A percentile compares a stretch with the other conserved stretches of the same genome.
These are phyloP conservation scores for Amanita jacksonii DNA, from an alignment of 768 basidiomycete genomes.

Conservation along the genomic window DNA sequence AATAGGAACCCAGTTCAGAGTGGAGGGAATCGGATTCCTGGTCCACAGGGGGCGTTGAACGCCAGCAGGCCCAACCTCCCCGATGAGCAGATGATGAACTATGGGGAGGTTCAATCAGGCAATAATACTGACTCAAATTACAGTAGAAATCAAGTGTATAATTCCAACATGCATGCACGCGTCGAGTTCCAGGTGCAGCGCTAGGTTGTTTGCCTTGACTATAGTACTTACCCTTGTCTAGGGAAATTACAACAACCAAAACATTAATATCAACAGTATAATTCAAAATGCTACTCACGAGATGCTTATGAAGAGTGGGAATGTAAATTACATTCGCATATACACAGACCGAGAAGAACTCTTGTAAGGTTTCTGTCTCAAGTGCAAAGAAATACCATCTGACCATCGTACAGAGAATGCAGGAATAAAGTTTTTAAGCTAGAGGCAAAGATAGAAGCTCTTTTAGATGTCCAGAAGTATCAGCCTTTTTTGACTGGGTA, in stretches of 20 bases:
- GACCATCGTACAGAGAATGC: too few species aligned
- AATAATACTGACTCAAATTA: not conserved
- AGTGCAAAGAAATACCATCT: too few species aligned
- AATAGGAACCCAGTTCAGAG: not conserved
- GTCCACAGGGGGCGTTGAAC: slow-evolving; percentile 2
- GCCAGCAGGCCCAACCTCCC: slow-evolving; percentile 1
- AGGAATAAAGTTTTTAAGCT: too few species aligned
- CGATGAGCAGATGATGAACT: not conserved
- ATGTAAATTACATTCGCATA: too few species aligned
- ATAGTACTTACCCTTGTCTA: slow-evolving; percentile 2
- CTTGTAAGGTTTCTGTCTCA: too few species aligned
- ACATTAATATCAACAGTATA: slow-evolving; percentile 2
- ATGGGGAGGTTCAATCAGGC: not conserved
- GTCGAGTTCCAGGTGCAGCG: slow-evolving; percentile 1
- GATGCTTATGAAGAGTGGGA: not conserved
- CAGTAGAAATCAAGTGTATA: not conserved
- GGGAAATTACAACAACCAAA: slow-evolving; percentile 5
- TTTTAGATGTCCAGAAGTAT: too few species aligned
- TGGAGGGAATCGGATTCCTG: not conserved
- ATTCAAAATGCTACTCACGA: not conserved
- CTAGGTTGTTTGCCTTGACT: not conserved
- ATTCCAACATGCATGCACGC: too few species aligned
- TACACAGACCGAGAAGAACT: too few species aligned
- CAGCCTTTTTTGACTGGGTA: too few species aligned
- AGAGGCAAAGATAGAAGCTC: too few species aligned